Conservation (phyloP, 2,329 filamentous ascomycete genomes). For the Calycina herbarum region DNA sequence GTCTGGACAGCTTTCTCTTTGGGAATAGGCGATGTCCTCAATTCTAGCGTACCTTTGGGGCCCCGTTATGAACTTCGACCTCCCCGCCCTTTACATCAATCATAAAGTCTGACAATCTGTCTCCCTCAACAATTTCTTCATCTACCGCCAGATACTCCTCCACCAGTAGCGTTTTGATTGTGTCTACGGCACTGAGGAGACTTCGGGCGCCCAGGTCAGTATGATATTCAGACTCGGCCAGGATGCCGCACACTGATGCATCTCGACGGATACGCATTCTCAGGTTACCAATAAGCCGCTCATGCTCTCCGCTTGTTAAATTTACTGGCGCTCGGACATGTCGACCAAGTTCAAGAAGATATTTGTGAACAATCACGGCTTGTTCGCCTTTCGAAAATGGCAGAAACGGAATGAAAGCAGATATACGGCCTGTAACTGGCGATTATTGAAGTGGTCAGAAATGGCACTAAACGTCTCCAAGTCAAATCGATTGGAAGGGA, state of each 20-base stretch:
- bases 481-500: background rate
- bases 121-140: conserved; percentile 35
- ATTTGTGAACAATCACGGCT: conserved; percentile 45
- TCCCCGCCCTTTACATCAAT: conserved; percentile 27
- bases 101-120: conserved; percentile 24
- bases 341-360: conserved; percentile 40
- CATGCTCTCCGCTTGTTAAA: conserved; percentile 29
- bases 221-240: conserved; percentile 38
- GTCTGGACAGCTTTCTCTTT: too few relatives aligned
- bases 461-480: background rate
- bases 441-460: conserved; percentile 27
- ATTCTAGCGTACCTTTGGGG: background rate
- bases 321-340: conserved; percentile 35
- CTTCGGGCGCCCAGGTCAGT: conserved; percentile 40
- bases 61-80: conserved; percentile 8
- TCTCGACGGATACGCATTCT: conserved; percentile 36
- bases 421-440: conserved; percentile 45
- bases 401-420: conserved; percentile 44
- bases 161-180: conserved; percentile 31
- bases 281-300: conserved; percentile 39
- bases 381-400: conserved; percentile 43
- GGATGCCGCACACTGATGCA: conserved; percentile 35
- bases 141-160: conserved; percentile 36
- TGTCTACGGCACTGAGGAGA: conserved; percentile 32
- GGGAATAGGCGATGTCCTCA: too few relatives aligned